Evolutionary conservation across 352 stramenopile genomes (phyloP).

Genomic region (Globisporangium ultimum): DNA sequence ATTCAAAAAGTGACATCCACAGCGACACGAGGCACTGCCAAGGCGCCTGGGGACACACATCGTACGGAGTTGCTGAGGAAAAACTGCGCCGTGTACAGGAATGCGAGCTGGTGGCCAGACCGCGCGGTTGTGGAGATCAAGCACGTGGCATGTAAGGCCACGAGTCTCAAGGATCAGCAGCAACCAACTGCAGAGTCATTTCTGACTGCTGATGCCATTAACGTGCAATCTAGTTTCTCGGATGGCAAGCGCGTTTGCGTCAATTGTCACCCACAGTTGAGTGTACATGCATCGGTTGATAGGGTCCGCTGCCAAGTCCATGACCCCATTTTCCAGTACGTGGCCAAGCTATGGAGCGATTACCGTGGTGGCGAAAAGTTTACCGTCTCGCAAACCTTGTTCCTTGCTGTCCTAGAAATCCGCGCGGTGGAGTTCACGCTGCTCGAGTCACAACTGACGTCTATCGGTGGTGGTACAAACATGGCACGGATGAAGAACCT

Average conservation of each 20-base stretch:
- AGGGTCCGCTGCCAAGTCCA: slow-evolving; percentile 51
- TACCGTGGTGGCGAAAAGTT: slow-evolving; percentile 1
- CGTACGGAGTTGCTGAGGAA: no score
- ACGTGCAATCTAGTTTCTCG: slow-evolving; percentile 49
- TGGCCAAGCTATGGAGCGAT: slow-evolving; percentile 1
- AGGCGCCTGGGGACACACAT: not conserved
- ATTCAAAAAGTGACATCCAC: slow-evolving; percentile 16
- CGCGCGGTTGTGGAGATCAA: slow-evolving; percentile 42
- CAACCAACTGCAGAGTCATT: slow-evolving; percentile 19
- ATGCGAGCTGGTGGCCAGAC: slow-evolving; percentile 21
- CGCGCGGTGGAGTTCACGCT: slow-evolving; percentile 54
- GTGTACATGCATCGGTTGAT: slow-evolving; percentile 33
- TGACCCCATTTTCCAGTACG: slow-evolving; percentile 16
- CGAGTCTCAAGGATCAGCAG: slow-evolving; percentile 2
- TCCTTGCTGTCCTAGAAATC: slow-evolving; percentile 52
- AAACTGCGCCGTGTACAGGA: no score
- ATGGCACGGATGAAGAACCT: slow-evolving; percentile 35
- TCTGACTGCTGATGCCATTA: slow-evolving; percentile 31
- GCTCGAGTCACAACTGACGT: slow-evolving; percentile 9
- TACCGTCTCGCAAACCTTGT: slow-evolving; percentile 22
- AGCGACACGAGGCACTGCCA: not conserved
- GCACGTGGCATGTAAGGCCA: slow-evolving; percentile 21
- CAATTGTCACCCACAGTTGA: slow-evolving; percentile 45
- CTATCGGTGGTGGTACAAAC: not conserved
- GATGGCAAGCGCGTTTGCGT: slow-evolving; percentile 38